Percentiles rank a stretch among this genome's conserved stretches.
phyloP scores from a whole-genome alignment of 1,284 basidiomycete genomes.

The Trametes pubescens region DNA sequence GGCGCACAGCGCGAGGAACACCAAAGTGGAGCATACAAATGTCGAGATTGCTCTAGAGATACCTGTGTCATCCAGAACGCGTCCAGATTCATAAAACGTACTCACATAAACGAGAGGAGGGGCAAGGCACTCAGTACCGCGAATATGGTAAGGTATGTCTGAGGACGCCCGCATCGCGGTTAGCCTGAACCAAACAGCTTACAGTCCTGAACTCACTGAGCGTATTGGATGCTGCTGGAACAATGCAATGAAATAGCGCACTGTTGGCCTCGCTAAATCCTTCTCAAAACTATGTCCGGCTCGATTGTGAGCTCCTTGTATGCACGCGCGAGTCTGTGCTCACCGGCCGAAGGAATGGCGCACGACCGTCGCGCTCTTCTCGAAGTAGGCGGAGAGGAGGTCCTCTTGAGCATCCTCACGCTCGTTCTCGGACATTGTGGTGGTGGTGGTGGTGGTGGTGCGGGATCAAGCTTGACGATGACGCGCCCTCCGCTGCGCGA shows the following conservation, averaged over 20 bases:
- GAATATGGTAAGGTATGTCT: slow-evolving; percentile 28
- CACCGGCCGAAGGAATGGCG: slow-evolving; percentile 27
- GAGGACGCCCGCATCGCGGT: neutral
- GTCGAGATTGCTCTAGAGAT: slow-evolving; percentile 24
- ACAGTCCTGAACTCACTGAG: slow-evolving; percentile 10
- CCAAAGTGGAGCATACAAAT: slow-evolving; percentile 26
- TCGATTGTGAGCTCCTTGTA: neutral
- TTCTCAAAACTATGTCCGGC: slow-evolving; percentile 24
- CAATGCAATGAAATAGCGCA: slow-evolving; percentile 17
- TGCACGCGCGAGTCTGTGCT: neutral
- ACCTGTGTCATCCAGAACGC: neutral
- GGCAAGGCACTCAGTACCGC: slow-evolving; percentile 25
- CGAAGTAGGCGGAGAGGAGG: slow-evolving; percentile 30
- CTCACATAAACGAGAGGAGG: slow-evolving; percentile 30
- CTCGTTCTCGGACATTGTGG: slow-evolving; percentile 5
- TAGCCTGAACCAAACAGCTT: no score
- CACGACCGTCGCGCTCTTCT: slow-evolving; percentile 31
- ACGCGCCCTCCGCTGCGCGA: slow-evolving; percentile 1
- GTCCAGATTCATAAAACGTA: neutral
- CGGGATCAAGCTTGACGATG: slow-evolving; percentile 1
- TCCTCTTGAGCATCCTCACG: slow-evolving; percentile 26
- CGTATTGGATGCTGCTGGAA: slow-evolving; percentile 26
- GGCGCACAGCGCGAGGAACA: slow-evolving; percentile 21
- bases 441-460: slow-evolving; percentile 9
- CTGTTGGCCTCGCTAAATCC: slow-evolving; percentile 19